Conservation (phyloP, 192 early-diverging fungal species). For the Obelidium mucronatum region DNA sequence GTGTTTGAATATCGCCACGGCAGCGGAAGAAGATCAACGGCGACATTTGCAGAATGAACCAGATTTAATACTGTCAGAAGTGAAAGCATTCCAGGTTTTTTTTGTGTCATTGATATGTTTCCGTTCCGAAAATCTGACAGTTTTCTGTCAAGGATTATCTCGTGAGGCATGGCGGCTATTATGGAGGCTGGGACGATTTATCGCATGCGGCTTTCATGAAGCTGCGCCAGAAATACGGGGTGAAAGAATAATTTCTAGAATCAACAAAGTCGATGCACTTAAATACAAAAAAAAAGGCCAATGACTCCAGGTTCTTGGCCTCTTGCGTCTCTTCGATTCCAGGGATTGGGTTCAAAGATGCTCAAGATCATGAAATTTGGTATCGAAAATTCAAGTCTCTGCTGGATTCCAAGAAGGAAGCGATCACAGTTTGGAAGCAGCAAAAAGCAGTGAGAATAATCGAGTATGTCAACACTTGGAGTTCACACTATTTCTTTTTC, state of each 20-base stretch:
- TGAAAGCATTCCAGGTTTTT: conserved; percentile 31
- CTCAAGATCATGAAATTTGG: conserved; percentile 30
- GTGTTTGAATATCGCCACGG: background rate
- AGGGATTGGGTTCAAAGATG: conserved; percentile 28
- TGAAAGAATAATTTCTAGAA: background rate
- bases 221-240: conserved; percentile 41
- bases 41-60: background rate
- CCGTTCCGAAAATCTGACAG: background rate
- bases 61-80: background rate
- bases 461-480: no score
- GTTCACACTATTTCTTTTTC: no score
- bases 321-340: conserved; percentile 32
- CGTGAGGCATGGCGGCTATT: conserved; percentile 38
- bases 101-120: background rate
- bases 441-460: background rate
- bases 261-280: background rate
- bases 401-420: conserved; percentile 32
- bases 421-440: conserved; percentile 29
- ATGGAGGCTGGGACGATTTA: conserved; percentile 53
- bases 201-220: conserved; percentile 44
- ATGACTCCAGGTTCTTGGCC: conserved; percentile 10
- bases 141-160: conserved; percentile 34
- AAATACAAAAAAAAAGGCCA: conserved; percentile 14
- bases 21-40: background rate
- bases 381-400: conserved; percentile 25